Evolutionary conservation across 306 rosid species (phyloP).

Genomic region (Ammopiptanthus mongolicus): DNA sequence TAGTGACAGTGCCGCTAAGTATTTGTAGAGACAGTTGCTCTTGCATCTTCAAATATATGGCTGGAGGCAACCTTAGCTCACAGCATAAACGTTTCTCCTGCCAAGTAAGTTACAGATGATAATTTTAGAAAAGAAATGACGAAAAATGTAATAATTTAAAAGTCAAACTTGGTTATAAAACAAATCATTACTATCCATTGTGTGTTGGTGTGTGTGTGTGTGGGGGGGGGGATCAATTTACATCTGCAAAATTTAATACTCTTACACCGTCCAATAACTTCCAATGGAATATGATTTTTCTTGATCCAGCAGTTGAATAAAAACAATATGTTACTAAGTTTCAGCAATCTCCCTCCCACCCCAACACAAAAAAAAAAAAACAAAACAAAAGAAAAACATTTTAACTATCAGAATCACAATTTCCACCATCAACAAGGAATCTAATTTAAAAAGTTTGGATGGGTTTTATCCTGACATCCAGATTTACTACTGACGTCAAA

Average conservation of each 20-base stretch:
- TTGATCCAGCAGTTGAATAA: too few species aligned
- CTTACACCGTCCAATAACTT: neutral
- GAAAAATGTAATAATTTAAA: neutral
- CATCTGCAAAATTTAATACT: too few species aligned
- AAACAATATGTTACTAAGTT: neutral
- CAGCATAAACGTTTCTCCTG: constrained; percentile 85
- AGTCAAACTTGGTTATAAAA: neutral
- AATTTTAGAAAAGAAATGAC: constrained; percentile 5
- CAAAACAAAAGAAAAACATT: neutral
- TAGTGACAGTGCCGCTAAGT: constrained; percentile 47
- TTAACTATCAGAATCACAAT: neutral
- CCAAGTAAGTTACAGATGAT: neutral
- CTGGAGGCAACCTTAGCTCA: constrained; percentile 61
- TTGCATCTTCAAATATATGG: constrained; percentile 67
- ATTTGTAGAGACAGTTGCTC: constrained; percentile 61
- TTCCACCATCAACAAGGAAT: neutral
- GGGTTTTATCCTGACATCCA: neutral
- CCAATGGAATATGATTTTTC: neutral
- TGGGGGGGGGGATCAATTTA: too few species aligned
- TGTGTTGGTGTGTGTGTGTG: too few species aligned
- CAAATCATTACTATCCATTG: neutral
- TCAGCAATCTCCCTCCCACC: neutral
- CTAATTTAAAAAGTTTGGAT: neutral
- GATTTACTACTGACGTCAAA: neutral
- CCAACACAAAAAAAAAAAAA: neutral